These are phyloP conservation scores for Panaeolus cyanescens DNA, from an alignment of 768 basidiomycete species.

Conservation along the genomic window DNA sequence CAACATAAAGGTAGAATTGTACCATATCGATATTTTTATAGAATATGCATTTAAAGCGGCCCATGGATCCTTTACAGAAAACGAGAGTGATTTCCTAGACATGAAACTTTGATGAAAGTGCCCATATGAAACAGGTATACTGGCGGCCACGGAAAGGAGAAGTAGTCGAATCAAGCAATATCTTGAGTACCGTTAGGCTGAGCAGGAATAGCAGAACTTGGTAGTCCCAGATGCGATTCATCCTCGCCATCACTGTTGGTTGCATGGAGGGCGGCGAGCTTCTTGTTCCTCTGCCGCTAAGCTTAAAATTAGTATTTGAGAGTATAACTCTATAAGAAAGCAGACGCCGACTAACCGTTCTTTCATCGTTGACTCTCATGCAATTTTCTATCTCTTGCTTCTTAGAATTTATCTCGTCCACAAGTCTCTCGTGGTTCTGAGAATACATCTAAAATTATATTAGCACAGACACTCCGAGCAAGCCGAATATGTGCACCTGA, in stretches of 20 bases:
- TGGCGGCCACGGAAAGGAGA: no score
- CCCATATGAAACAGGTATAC: no score
- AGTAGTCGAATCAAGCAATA: neutral
- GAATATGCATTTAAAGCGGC: no score
- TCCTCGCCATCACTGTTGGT: slow-evolving; percentile 1
- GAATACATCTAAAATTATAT: slow-evolving; percentile 20
- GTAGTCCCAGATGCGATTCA: neutral
- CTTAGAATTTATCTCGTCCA: slow-evolving; percentile 23
- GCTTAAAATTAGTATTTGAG: neutral
- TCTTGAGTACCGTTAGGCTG: neutral
- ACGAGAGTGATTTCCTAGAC: no score
- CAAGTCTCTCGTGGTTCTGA: slow-evolving; percentile 17
- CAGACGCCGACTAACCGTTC: slow-evolving; percentile 19
- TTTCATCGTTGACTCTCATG: slow-evolving; percentile 20
- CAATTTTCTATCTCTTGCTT: slow-evolving; percentile 23
- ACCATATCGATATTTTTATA: neutral
- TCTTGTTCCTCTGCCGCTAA: slow-evolving; percentile 17
- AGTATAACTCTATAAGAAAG: neutral
- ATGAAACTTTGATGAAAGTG: no score
- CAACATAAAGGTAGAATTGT: neutral
- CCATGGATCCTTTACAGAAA: no score
- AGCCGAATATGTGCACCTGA: slow-evolving; percentile 30
- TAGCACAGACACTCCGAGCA: neutral
- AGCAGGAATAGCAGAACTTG: neutral
- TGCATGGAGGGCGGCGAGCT: slow-evolving; percentile 16